Base-by-base conservation (phyloP, 805 yeast genomes). In the Tanozyma kutaoensis region DNA sequence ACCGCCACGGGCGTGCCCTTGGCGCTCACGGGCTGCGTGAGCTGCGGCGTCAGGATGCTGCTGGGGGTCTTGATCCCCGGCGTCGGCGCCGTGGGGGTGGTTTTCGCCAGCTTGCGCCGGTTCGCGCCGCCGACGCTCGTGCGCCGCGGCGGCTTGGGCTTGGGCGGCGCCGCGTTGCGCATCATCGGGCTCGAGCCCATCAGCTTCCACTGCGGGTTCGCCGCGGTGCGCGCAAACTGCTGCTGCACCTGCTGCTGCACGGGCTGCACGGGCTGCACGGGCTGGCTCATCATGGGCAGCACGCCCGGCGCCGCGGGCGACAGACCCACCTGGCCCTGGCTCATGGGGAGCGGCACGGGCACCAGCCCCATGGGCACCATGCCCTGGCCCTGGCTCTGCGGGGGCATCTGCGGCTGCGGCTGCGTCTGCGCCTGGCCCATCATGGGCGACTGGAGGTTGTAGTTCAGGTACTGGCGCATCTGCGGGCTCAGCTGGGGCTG, bases 11-110 rank as follows among this genome's bases (percentile, higher is more conserved):
- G 66, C 2, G 66, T 59, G 28, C 58, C 58, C 40, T 53, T 59
- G 34, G 48, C 52, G 29, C 62, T 55, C 14, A 55, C 55, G 4
- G 47, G 32, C 14, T 43, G 45, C 4, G 50, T 46, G 8, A 58
- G 43, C 28, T 55, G 63, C 2, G 66, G 65, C 0, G 65, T 59
- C 3, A 61, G 46, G 8, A 55, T 55, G 34, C 61, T 54, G 32
- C 55, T 56, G 1, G 66, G 66, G 2, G 66, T 59, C 30, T 57
- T 59, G 38, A 58, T 54, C 5, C 46, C 49, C 2, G 63, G 62
- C 0, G 62, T 54, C 11, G 58, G 55, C 14, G 45, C 41, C 8
- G 50, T 48, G 3, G 42, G 43, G 5, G 38, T 40, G 17, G 41
- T 38, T 23, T 33, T 37, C n/a, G 36, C 32, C 2, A 48, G 38